phyloP scores from a whole-genome alignment of 2,329 filamentous ascomycete genomes.

The Colletotrichum sp. region DNA sequence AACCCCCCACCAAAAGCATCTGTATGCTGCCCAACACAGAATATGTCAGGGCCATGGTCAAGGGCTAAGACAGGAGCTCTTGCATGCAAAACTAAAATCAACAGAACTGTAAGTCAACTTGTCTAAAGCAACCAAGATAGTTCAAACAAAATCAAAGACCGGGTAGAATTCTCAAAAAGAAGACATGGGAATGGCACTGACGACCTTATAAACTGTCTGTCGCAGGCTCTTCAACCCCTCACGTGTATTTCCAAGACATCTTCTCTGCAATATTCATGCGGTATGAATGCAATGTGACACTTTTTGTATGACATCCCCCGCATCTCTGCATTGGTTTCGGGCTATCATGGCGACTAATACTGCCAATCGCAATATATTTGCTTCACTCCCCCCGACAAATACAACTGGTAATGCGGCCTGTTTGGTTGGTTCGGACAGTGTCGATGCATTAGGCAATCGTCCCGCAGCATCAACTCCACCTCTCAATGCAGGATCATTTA shows the following conservation, averaged over 20 bases:
- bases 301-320: not conserved
- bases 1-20: not conserved
- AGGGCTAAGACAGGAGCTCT: not conserved
- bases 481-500: not conserved
- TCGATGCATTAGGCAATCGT: not conserved
- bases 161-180: not conserved
- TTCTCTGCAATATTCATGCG: not conserved
- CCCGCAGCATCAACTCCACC: not conserved
- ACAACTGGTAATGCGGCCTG: not conserved
- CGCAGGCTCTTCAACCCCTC: not conserved
- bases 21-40: not conserved
- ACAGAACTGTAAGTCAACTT: fast-evolving
- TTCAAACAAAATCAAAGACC: not conserved
- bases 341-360: not conserved
- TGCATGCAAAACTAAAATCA: not conserved
- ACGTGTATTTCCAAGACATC: not conserved
- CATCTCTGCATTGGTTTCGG: not conserved
- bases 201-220: not conserved
- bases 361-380: not conserved
- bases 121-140: not conserved
- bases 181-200: fast-evolving
- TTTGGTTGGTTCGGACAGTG: not conserved
- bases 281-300: not conserved
- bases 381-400: not conserved
- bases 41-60: not conserved